phyloP scores from a whole-genome alignment of 495 filamentous ascomycete genomes.

The Podospora comata region DNA sequence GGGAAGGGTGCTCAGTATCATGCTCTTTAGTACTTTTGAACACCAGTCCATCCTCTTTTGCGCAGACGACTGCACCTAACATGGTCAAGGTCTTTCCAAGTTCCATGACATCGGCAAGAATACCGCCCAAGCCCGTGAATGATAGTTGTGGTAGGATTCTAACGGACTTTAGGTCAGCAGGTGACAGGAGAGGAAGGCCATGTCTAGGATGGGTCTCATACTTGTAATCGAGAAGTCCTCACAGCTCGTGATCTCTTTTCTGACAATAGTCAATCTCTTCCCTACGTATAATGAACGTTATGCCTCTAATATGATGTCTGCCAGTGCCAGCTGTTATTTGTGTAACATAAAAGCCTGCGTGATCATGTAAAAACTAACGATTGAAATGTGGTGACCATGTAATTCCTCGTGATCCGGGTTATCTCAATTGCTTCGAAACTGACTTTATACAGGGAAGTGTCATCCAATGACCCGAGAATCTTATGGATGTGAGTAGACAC shows the following conservation, averaged over 20 bases:
- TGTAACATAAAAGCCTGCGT: no score
- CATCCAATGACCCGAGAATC: no score
- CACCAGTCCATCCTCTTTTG: neutral
- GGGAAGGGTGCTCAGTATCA: neutral
- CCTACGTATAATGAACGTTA: neutral
- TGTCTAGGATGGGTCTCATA: no score
- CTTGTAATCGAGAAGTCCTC: neutral
- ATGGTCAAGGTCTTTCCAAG: constrained; percentile 13
- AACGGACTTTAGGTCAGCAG: no score
- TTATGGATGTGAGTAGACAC: no score
- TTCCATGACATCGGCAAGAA: constrained; percentile 11
- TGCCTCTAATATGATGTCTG: neutral
- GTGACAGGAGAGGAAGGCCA: no score
- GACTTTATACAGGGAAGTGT: no score
- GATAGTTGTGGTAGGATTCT: neutral
- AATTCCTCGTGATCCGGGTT: no score
- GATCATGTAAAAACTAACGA: no score
- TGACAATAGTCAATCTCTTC: neutral
- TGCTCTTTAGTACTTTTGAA: neutral
- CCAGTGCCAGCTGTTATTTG: no score
- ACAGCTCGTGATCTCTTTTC: neutral
- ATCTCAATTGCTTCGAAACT: no score
- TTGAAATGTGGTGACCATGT: no score
- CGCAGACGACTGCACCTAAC: constrained; percentile 4
- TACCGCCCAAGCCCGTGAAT: neutral